These are phyloP conservation scores for Silene noctiflora DNA, from an alignment of 179 eudicot genomes.

Conservation along the genomic window DNA sequence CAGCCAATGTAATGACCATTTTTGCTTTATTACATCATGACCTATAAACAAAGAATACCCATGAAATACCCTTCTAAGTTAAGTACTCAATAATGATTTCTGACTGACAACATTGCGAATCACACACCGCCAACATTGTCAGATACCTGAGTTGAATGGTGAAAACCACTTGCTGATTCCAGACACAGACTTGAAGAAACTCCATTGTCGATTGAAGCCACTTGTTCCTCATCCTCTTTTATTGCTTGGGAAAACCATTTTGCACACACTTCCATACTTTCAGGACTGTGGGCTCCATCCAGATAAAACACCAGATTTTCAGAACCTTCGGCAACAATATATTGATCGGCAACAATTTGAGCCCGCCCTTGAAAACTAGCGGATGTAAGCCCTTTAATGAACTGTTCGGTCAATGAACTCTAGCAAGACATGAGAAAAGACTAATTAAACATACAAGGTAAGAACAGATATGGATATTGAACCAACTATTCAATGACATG, in stretches of 20 bases:
- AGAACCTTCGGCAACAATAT: constrained; percentile 44
- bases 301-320: constrained; percentile 77
- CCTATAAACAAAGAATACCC: too few species aligned
- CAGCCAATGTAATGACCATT: too few species aligned
- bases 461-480: constrained; percentile 2
- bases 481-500: constrained; percentile 23
- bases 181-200: constrained; percentile 28
- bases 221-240: constrained; percentile 42
- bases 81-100: background rate
- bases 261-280: constrained; percentile 98
- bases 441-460: constrained; percentile 6
- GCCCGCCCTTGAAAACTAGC: constrained; percentile 90
- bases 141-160: constrained; percentile 50
- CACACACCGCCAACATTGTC: constrained; percentile 13
- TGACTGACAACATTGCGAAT: background rate
- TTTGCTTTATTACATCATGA: too few species aligned
- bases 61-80: too few species aligned
- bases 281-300: constrained; percentile 99
- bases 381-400: constrained; percentile 70
- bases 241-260: constrained; percentile 74
- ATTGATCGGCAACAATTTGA: constrained; percentile 72
- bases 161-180: constrained; percentile 33
- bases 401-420: constrained; percentile 75
- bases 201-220: constrained; percentile 23
- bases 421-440: constrained; percentile 26